Evolutionary conservation across 441 rosid species (phyloP).

Genomic region (Dalechampia spathulata): DNA sequence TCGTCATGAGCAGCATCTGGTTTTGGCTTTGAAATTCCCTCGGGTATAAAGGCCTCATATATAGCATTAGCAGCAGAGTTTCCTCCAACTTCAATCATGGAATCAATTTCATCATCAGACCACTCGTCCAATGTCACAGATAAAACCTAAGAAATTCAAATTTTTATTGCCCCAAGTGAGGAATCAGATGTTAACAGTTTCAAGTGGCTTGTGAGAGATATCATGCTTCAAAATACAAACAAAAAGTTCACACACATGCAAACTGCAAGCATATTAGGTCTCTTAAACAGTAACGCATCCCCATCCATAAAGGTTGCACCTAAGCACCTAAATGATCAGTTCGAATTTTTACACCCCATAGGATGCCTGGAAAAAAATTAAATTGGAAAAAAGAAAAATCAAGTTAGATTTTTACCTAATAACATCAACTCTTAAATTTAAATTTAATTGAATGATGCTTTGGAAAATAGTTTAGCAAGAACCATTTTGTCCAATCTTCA

Average conservation of each 20-base stretch:
- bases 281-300: neutral
- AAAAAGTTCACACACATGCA: neutral
- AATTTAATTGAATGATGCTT: neutral
- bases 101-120: slow-evolving; percentile 80
- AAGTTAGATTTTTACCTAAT: neutral
- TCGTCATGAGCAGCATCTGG: slow-evolving; percentile 72
- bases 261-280: neutral
- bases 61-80: slow-evolving; percentile 82
- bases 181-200: neutral
- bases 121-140: slow-evolving; percentile 96
- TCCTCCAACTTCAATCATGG: slow-evolving; percentile 94
- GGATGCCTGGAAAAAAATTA: neutral
- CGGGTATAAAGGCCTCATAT: slow-evolving; percentile 83
- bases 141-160: slow-evolving; percentile 46
- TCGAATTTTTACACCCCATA: neutral
- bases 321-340: neutral
- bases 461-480: neutral
- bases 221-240: neutral
- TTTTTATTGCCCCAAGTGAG: slow-evolving; percentile 1
- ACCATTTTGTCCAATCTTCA: neutral
- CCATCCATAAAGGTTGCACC: neutral
- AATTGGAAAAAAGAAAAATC: neutral
- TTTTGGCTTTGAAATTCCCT: slow-evolving; percentile 63
- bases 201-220: neutral
- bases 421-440: neutral